A percentile compares a stretch with the other conserved stretches of the same genome.
Conservation (phyloP, 1,284 basidiomycete genomes). For the Trichosporon sp. region DNA sequence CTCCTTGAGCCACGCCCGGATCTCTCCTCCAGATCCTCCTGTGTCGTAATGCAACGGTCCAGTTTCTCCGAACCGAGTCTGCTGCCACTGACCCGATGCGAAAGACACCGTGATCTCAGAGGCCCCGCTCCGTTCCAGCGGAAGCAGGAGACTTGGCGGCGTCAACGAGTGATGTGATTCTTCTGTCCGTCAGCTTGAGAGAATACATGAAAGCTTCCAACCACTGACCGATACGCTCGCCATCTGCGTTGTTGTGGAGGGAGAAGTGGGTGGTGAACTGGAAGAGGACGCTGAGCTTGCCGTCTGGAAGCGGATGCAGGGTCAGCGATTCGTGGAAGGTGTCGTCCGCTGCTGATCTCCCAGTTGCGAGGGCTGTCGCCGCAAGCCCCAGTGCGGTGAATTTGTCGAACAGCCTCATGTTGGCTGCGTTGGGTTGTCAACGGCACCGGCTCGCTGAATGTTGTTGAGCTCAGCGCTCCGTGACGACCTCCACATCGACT, state of each 20-base stretch:
- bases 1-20: slow-evolving; percentile 75
- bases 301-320: slow-evolving; percentile 73
- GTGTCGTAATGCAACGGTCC: slow-evolving; percentile 59
- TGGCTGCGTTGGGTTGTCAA: background rate
- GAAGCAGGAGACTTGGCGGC: slow-evolving; percentile 77
- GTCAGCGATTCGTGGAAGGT: slow-evolving; percentile 60
- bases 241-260: slow-evolving; percentile 9
- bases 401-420: slow-evolving; percentile 10
- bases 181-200: slow-evolving; percentile 34
- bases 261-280: slow-evolving; percentile 65
- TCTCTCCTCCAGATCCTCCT: slow-evolving; percentile 77
- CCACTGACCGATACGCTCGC: slow-evolving; percentile 4
- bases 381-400: slow-evolving; percentile 9
- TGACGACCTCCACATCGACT: slow-evolving; percentile 6
- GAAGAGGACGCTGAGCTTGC: slow-evolving; percentile 78
- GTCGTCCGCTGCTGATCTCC: slow-evolving; percentile 6
- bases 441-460: background rate
- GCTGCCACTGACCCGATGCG: slow-evolving; percentile 87
- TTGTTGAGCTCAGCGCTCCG: background rate
- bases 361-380: background rate
- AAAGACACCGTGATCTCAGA: slow-evolving; percentile 81
- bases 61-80: slow-evolving; percentile 69
- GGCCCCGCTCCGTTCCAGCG: slow-evolving; percentile 74
- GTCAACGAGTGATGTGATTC: slow-evolving; percentile 80
- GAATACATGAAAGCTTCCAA: slow-evolving; percentile 4